Evolutionary conservation across 148 eudicot genomes (phyloP).

Genomic region (Limonium bicolor): DNA sequence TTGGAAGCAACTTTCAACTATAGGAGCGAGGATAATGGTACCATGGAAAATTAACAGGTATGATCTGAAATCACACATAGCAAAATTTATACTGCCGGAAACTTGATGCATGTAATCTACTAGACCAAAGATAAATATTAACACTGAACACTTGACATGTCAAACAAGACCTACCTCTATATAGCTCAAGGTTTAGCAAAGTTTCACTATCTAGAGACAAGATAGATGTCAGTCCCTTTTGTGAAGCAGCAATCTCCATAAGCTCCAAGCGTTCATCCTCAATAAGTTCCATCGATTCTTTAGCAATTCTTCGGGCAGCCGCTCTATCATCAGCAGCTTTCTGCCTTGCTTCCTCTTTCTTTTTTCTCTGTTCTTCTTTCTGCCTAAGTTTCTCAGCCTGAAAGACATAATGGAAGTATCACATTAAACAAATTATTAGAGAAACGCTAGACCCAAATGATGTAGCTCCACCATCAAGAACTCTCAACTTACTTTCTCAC

Average conservation of each 20-base stretch:
- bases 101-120: too few relatives aligned
- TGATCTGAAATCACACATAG: too few relatives aligned
- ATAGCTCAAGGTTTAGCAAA: constrained; percentile 52
- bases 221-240: constrained; percentile 59
- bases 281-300: constrained; percentile 77
- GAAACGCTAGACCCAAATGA: not conserved
- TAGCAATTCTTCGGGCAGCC: constrained; percentile 82
- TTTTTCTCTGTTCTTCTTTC: constrained; percentile 71
- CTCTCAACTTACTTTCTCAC: constrained; percentile 48
- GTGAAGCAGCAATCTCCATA: constrained; percentile 83
- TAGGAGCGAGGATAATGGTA: too few relatives aligned
- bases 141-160: not conserved
- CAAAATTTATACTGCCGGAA: too few relatives aligned
- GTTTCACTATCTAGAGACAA: constrained; percentile 66
- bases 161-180: constrained; percentile 36
- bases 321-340: constrained; percentile 91
- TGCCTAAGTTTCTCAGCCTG: constrained; percentile 82
- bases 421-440: constrained; percentile 1
- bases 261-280: constrained; percentile 91
- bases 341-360: constrained; percentile 84
- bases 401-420: not conserved
- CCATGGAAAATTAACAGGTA: too few relatives aligned
- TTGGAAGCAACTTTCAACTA: too few relatives aligned
- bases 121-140: too few relatives aligned
- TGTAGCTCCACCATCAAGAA: too few relatives aligned